Base-by-base conservation (phyloP, 371 early-diverging fungal genomes). In the Entomophthora muscae region DNA sequence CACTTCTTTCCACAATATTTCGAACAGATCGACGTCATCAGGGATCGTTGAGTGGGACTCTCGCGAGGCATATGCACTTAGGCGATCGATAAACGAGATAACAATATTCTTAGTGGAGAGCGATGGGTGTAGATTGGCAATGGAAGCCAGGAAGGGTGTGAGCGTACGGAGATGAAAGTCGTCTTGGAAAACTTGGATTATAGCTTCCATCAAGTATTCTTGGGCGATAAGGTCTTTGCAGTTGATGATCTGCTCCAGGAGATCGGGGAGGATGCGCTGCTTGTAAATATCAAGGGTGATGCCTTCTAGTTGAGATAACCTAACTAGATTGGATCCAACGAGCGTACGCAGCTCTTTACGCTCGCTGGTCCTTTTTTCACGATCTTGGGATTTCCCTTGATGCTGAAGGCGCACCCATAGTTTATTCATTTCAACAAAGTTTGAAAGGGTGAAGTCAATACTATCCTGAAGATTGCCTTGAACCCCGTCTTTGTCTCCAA, bases 351-450 rank as follows among this genome's bases (percentile, higher is more conserved):
- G 74, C 61, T 98, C 96, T 66, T 86, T 86, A 42, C 98, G 85
- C 78, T 98, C 98, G 63, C 84, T 81, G 72, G 95, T 95, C 33
- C 96, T 76, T 72, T 86, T 89, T 70, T 89, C 93, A 13, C 89
- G 81, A 69, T 98, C 98, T 13, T 90, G 78, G 29, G 88, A 85
- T 68, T 89, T 86, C 3, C 98, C 98, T 69, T 92, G 92, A 74
- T 93, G 89, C 73, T 98, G 98, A 63, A 95, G 73, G 0, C 98
- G 86, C 17, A 98, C 96, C 98, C 98, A 98, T 3, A 98, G 80
- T 75, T 95, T 98, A 76, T 96, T 96, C 95, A 95, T 98, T 75
- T 98, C 96, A 51, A 90, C 88, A 72, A 96, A 95, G 71, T 98
- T 96, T 52, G 88, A 90, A 52, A 98, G 75, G 64, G 90, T 89